These are phyloP conservation scores for Botrytis hyacinthi DNA, from an alignment of 2,329 filamentous ascomycete genomes.

Conservation along the genomic window DNA sequence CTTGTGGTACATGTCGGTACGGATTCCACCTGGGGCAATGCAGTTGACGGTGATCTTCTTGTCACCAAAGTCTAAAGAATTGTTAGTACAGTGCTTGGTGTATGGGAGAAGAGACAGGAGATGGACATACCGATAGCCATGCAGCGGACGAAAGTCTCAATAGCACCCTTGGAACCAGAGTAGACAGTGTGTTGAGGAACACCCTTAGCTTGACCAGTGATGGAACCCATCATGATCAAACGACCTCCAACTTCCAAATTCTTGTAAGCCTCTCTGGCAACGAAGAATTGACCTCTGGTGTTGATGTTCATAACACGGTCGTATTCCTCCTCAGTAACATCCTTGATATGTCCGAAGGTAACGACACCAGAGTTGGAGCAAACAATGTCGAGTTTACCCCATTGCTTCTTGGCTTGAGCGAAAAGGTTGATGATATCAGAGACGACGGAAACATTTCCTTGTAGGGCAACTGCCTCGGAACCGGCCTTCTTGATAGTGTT, in stretches of 20 bases:
- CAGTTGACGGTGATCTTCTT: constrained; percentile 67
- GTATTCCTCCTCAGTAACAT: constrained; percentile 37
- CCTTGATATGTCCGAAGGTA: constrained; percentile 42
- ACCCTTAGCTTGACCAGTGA: constrained; percentile 64
- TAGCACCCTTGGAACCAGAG: constrained; percentile 72
- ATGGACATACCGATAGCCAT: constrained; percentile 61
- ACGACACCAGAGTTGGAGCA: constrained; percentile 50
- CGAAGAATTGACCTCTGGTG: constrained; percentile 70
- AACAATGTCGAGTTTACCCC: constrained; percentile 37
- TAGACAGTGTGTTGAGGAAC: constrained; percentile 72
- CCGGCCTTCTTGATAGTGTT: constrained; percentile 55
- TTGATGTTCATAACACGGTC: constrained; percentile 60
- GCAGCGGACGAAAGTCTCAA: constrained; percentile 73
- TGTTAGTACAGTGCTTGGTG: constrained; percentile 59
- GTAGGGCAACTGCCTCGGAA: constrained; percentile 53
- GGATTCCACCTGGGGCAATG: constrained; percentile 67
- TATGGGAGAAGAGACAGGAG: too few relatives aligned
- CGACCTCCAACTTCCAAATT: constrained; percentile 67
- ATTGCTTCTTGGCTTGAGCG: constrained; percentile 33
- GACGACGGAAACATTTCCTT: constrained; percentile 56
- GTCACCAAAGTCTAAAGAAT: constrained; percentile 52
- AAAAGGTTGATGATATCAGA: constrained; percentile 41
- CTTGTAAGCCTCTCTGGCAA: constrained; percentile 72
- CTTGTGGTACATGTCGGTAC: constrained; percentile 66
- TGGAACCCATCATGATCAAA: constrained; percentile 72